Percentiles rank a stretch among this genome's conserved stretches.
These are phyloP conservation scores for Saxispiralis lemnorum DNA, from an alignment of 495 filamentous ascomycete species.

Conservation along the genomic window DNA sequence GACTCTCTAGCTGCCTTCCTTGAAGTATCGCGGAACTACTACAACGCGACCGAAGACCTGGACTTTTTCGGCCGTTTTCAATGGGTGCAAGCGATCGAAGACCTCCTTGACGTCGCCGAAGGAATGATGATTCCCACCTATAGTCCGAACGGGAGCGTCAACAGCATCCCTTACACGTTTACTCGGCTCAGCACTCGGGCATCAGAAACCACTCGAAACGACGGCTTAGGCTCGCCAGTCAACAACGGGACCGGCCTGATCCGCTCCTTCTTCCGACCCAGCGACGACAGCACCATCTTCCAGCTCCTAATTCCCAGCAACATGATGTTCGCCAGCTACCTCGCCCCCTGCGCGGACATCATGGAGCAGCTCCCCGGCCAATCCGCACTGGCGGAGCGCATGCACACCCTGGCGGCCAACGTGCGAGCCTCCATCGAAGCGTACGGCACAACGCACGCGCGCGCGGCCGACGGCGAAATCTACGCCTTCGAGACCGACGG, in stretches of 20 bases:
- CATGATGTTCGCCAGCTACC: slow-evolving; percentile 48
- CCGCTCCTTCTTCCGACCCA: slow-evolving; percentile 44
- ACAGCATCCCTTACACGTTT: slow-evolving; percentile 38
- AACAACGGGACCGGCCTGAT: slow-evolving; percentile 41
- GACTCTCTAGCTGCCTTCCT: slow-evolving; percentile 50
- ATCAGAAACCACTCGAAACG: slow-evolving; percentile 41
- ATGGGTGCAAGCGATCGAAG: slow-evolving; percentile 40
- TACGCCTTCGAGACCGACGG: slow-evolving; percentile 48
- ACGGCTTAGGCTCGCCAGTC: slow-evolving; percentile 40
- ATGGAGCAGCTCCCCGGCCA: slow-evolving; percentile 32
- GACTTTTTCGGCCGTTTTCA: slow-evolving; percentile 41
- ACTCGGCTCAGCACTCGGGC: slow-evolving; percentile 37
- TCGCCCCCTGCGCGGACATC: slow-evolving; percentile 35
- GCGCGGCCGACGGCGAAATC: slow-evolving; percentile 27
- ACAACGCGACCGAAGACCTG: slow-evolving; percentile 34
- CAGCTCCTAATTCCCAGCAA: slow-evolving; percentile 47
- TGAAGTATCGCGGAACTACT: slow-evolving; percentile 42
- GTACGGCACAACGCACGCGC: slow-evolving; percentile 32
- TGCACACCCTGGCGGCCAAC: slow-evolving; percentile 32
- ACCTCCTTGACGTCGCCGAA: slow-evolving; percentile 37
- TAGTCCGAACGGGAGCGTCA: slow-evolving; percentile 34
- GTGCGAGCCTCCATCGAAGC: slow-evolving; percentile 35
- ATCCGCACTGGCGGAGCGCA: slow-evolving; percentile 28
- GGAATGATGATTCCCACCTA: slow-evolving; percentile 45
- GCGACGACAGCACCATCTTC: slow-evolving; percentile 42